Percentiles rank a stretch among this genome's conserved stretches.
phyloP scores from a whole-genome alignment of 768 basidiomycete genomes.

The Suillus discolor region DNA sequence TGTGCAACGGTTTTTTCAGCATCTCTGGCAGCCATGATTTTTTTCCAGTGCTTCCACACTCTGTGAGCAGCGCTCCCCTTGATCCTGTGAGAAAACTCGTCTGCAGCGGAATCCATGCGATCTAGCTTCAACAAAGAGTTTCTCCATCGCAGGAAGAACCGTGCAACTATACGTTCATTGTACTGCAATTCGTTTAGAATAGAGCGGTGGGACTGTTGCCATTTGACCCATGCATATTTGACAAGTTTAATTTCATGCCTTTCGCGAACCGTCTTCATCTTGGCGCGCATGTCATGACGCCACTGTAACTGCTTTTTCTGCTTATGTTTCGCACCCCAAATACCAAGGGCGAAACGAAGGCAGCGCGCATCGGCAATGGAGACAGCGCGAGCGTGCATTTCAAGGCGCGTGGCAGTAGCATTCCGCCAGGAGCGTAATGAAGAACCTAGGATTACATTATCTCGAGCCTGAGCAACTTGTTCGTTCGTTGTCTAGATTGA shows the following conservation, averaged over 20 bases:
- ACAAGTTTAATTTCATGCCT: conserved; percentile 54
- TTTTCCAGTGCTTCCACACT: conserved; percentile 64
- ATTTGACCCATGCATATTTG: conserved; percentile 64
- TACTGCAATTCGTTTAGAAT: conserved; percentile 56
- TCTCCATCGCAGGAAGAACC: conserved; percentile 59
- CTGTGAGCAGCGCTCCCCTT: conserved; percentile 41
- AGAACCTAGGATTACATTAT: conserved; percentile 61
- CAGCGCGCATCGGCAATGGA: conserved; percentile 46
- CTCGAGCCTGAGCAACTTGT: conserved; percentile 71
- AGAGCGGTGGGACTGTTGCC: conserved; percentile 61
- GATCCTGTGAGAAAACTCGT: conserved; percentile 43
- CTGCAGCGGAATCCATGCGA: conserved; percentile 50
- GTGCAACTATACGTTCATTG: conserved; percentile 42
- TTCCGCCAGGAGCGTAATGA: conserved; percentile 65
- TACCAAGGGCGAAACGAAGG: conserved; percentile 42
- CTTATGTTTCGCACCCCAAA: conserved; percentile 59
- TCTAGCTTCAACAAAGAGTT: conserved; percentile 41
- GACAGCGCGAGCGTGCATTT: conserved; percentile 45
- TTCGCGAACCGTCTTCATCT: conserved; percentile 64
- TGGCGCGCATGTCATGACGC: conserved; percentile 70
- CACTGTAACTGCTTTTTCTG: conserved; percentile 60
- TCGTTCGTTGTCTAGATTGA: conserved; percentile 63
- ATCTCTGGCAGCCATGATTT: conserved; percentile 42
- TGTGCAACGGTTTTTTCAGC: conserved; percentile 48
- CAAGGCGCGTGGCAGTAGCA: conserved; percentile 36